Conservation (phyloP, 805 yeast genomes). For the Pichia paraexigua region DNA sequence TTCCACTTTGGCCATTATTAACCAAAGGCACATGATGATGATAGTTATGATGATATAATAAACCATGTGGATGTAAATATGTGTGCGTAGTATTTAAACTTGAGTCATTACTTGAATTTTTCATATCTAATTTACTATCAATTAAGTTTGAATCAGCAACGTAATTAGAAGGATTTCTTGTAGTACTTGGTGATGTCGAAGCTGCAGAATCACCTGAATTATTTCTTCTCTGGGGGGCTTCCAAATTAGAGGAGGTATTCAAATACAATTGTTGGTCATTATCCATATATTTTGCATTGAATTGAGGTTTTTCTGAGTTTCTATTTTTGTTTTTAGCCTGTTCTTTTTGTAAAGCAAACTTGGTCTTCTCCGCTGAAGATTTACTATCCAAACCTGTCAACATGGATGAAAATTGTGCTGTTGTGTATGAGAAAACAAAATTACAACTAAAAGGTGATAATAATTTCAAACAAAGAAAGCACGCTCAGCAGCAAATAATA, state of each 20-base stretch:
- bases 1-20: neutral
- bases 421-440: neutral
- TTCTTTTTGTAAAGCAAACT: neutral
- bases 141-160: neutral
- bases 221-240: slow-evolving; percentile 5
- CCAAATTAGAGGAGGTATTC: neutral
- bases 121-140: neutral
- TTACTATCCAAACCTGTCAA: neutral
- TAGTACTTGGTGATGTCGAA: slow-evolving; percentile 14
- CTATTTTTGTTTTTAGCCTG: neutral
- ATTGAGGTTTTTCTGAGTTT: slow-evolving; percentile 8
- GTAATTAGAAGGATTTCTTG: slow-evolving; percentile 17
- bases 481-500: neutral
- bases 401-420: neutral
- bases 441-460: too few species aligned
- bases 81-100: neutral
- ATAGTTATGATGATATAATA: neutral
- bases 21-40: neutral
- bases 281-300: slow-evolving; percentile 16
- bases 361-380: neutral
- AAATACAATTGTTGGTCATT: slow-evolving; percentile 1
- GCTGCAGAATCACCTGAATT: slow-evolving; percentile 5
- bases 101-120: neutral
- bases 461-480: neutral
- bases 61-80: neutral